These are phyloP conservation scores for Pisolithus orientalis DNA, from an alignment of 768 basidiomycete species.

Conservation along the genomic window DNA sequence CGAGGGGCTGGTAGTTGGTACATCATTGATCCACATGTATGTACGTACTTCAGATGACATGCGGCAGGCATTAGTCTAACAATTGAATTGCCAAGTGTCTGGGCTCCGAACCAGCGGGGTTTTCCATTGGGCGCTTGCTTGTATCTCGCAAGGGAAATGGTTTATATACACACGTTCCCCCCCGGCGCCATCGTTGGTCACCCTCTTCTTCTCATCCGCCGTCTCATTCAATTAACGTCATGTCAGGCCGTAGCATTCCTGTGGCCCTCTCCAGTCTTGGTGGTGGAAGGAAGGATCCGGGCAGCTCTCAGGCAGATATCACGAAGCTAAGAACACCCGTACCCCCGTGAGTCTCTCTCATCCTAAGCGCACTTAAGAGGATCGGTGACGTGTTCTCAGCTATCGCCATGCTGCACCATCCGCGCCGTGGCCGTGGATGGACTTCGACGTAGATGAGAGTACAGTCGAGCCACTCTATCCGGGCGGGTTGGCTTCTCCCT, in stretches of 20 bases:
- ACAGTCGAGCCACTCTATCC: constrained; percentile 8
- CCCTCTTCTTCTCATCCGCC: neutral
- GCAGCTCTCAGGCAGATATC: neutral
- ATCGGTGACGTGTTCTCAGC: constrained; percentile 26
- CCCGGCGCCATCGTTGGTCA: neutral
- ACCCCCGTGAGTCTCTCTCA: constrained; percentile 14
- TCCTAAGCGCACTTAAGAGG: neutral
- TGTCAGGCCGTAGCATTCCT: neutral
- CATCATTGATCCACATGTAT: no score
- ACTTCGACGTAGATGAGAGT: constrained; percentile 23
- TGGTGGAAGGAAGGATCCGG: neutral
- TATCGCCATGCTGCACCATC: constrained; percentile 34
- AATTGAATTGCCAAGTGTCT: no score
- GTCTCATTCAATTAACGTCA: neutral
- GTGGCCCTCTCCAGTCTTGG: neutral
- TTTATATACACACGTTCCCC: neutral
- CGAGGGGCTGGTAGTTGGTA: no score
- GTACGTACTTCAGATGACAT: no score
- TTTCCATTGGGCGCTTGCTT: no score
- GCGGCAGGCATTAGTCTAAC: no score
- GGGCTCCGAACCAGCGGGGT: no score
- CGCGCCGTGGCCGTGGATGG: constrained; percentile 38
- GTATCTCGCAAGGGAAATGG: neutral
- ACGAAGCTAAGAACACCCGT: constrained; percentile 17
- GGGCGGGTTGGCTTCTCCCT: no score